Base-by-base conservation (phyloP, 140 eudicot species). In the Ambrosia hybrid region DNA sequence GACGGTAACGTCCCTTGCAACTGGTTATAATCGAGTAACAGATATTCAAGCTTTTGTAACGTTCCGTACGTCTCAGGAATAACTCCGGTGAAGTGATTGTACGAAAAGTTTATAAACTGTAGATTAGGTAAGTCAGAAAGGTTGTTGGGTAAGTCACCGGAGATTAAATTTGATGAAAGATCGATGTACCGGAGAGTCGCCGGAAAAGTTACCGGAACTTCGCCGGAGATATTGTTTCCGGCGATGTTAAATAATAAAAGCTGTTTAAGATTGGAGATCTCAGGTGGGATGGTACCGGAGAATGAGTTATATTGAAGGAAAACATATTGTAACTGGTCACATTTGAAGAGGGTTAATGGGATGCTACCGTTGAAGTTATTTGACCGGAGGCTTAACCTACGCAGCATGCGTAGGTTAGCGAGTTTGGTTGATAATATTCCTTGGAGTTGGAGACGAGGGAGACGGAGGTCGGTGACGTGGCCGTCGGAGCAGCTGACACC, bases 1-100 rank as follows among this genome's bases (percentile, higher is more conserved):
- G 97, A 83, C 11, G 97, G 97, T 48, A 91, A 74, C n/a, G 96
- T 79, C n/a, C 97, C 97, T 60, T 71, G 73, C 14, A 91, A 59
- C 21, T 21, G 57, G 81, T 88, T 91, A 71, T 73, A 53, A 53
- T 86, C 97, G 6, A 91, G 83, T 82, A 83, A 84, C 13, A 91
- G 71, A 57, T 75, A 88, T 76, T 84, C 75, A 3, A 91, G 72
- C 62, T 76, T 67, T 67, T 86, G 85, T 41, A 91, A 85, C 51
- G 66, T 82, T 12, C 92, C 90, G 9, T 84, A 16, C 36, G 72
- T 73, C 68, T 83, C 91, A 64, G 94, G 96, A 75, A 91, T 79
- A 5, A 73, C 81, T 36, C 94, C 93, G 48, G 96, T 77, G 61
- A 89, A 78, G 33, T 0, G 78, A 65, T 90, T 87, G 73, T 80